Conservation (phyloP, 2,329 filamentous ascomycete genomes). For the Colletotrichum plurivorum region DNA sequence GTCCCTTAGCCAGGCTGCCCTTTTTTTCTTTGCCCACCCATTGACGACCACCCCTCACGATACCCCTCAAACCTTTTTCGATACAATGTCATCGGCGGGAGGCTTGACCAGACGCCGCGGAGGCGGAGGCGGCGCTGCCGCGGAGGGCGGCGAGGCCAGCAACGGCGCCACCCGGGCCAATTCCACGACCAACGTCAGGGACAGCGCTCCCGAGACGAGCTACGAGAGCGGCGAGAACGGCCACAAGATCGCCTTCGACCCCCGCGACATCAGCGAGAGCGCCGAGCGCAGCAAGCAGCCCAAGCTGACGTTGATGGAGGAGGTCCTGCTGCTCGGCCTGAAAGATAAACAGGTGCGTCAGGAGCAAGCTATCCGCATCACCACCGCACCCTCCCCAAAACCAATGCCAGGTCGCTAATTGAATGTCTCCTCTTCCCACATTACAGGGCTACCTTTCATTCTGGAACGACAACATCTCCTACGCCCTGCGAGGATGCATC, state of each 20-base stretch:
- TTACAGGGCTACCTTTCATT: constrained; percentile 94
- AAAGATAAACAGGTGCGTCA: constrained; percentile 97
- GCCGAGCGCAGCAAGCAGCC: constrained; percentile 97
- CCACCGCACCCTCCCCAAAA: neutral
- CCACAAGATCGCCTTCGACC: constrained; percentile 98
- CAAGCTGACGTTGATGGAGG: constrained; percentile 98
- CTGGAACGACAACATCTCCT: constrained; percentile 99
- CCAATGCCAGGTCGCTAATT: constrained; percentile 10
- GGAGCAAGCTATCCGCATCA: constrained; percentile 4
- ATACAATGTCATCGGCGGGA: constrained; percentile 40
- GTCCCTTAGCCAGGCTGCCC: constrained; percentile 25
- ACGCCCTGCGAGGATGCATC: constrained; percentile 96
- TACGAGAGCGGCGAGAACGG: constrained; percentile 95
- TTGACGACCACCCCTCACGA: constrained; percentile 32
- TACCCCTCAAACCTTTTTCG: constrained; percentile 21
- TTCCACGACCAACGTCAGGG: constrained; percentile 66
- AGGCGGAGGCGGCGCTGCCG: constrained; percentile 72
- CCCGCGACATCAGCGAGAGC: constrained; percentile 96
- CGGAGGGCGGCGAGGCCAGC: constrained; percentile 70
- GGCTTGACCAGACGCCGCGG: constrained; percentile 77
- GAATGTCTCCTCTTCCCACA: constrained; percentile 2
- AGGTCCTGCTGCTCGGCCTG: constrained; percentile 92
- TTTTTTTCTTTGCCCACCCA: constrained; percentile 2
- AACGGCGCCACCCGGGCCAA: constrained; percentile 70
- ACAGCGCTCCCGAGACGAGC: constrained; percentile 79